Conservation (phyloP, 2,329 filamentous ascomycete genomes). For the Paraconiothyrium brasiliense region DNA sequence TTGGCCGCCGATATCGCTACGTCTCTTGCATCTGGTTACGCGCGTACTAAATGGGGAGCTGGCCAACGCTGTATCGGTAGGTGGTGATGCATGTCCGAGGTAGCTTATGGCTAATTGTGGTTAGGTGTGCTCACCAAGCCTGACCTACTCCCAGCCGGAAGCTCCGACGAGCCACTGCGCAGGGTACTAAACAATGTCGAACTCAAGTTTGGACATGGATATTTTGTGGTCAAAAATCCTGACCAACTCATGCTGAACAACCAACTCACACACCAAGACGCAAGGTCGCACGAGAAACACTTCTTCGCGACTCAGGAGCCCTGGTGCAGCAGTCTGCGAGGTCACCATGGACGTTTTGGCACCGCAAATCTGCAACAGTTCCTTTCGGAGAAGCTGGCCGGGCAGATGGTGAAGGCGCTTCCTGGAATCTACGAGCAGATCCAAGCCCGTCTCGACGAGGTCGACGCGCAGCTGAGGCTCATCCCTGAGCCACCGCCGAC, state of each 20-base stretch:
- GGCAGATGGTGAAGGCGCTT: conserved; percentile 52
- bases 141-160: conserved; percentile 69
- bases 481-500: conserved; percentile 74
- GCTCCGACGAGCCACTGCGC: conserved; percentile 64
- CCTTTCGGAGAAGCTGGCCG: conserved; percentile 60
- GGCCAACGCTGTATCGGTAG: conserved; percentile 55
- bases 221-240: conserved; percentile 78
- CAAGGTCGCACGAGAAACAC: conserved; percentile 57
- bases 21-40: conserved; percentile 73
- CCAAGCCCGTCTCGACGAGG: conserved; percentile 56
- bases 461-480: conserved; percentile 64
- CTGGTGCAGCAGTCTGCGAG: conserved; percentile 57
- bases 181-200: conserved; percentile 69
- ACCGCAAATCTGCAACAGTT: conserved; percentile 60
- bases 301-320: conserved; percentile 60
- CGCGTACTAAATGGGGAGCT: conserved; percentile 37
- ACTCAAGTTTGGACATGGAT: conserved; percentile 75
- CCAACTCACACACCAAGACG: conserved; percentile 55
- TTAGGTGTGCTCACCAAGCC: conserved; percentile 86
- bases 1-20: conserved; percentile 83
- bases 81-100: conserved; percentile 19
- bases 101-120: neutral
- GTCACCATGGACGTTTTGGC: conserved; percentile 60
- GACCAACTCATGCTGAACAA: conserved; percentile 60
- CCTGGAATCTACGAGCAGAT: conserved; percentile 58